Evolutionary conservation across 75 land plant genomes (phyloP).

Genomic region (Pinus taeda): DNA sequence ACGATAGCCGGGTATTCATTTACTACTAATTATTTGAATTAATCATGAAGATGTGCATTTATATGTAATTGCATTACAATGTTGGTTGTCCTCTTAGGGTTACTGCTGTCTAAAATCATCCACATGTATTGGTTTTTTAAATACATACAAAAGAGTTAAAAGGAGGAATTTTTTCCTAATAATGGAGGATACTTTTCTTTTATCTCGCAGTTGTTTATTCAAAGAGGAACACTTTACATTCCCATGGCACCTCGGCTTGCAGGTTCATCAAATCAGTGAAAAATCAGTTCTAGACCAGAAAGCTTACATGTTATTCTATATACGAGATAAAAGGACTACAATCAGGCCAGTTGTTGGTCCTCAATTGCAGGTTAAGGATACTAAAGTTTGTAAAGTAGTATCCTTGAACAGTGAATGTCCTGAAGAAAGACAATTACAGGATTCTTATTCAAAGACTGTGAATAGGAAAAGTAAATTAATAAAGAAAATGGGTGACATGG

Average conservation of each 20-base stretch:
- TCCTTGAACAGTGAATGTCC: neutral
- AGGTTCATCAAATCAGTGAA: constrained; percentile 87
- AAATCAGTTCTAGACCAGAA: constrained; percentile 72
- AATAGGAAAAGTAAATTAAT: neutral
- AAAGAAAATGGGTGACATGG: neutral
- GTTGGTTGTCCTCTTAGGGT: neutral
- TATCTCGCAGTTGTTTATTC: neutral
- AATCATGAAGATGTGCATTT: neutral
- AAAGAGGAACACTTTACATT: neutral
- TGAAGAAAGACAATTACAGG: neutral
- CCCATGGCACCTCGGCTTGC: constrained; percentile 2
- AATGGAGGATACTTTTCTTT: neutral
- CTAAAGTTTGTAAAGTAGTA: neutral
- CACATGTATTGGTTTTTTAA: neutral
- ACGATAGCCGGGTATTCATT: constrained; percentile 78
- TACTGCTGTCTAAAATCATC: neutral
- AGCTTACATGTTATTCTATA: constrained; percentile 93
- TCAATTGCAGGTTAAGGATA: neutral
- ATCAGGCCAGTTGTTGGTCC: neutral
- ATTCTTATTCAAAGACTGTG: neutral
- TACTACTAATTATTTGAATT: neutral
- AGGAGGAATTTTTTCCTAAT: neutral
- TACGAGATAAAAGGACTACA: constrained; percentile 35
- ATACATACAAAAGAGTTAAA: neutral
- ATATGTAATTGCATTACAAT: neutral